These are phyloP conservation scores for Periconia macrospinosa DNA, from an alignment of 2,329 filamentous ascomycete genomes.

Conservation along the genomic window DNA sequence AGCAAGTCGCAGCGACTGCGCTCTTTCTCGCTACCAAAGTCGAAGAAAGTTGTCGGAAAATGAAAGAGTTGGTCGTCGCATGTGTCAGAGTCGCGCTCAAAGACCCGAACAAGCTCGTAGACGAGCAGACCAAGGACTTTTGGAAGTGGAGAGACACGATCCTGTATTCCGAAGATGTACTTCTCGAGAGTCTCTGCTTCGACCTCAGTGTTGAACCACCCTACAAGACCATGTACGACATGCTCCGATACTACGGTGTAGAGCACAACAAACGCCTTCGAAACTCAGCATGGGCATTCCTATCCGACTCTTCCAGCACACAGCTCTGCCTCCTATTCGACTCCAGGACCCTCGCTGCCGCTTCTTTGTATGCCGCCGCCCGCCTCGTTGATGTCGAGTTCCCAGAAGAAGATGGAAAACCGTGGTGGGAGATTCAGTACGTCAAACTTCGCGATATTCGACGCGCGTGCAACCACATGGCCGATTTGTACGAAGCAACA, in stretches of 20 bases:
- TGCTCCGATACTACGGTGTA: constrained; percentile 71
- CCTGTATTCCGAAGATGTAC: constrained; percentile 85
- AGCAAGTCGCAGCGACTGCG: constrained; percentile 84
- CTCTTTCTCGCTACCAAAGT: constrained; percentile 96
- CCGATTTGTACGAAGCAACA: constrained; percentile 53
- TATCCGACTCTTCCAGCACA: constrained; percentile 87
- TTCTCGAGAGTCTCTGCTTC: constrained; percentile 91
- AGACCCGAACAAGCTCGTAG: constrained; percentile 83
- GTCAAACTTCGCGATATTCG: constrained; percentile 71
- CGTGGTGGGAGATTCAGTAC: constrained; percentile 85
- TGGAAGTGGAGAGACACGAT: constrained; percentile 98
- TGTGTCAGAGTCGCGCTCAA: constrained; percentile 95
- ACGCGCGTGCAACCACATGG: constrained; percentile 75
- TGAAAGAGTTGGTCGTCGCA: constrained; percentile 89
- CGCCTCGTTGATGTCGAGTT: constrained; percentile 74
- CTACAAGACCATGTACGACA: constrained; percentile 80
- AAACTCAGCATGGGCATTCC: constrained; percentile 89
- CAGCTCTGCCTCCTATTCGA: constrained; percentile 80
- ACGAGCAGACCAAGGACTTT: constrained; percentile 97
- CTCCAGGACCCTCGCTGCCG: constrained; percentile 79
- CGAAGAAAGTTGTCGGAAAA: constrained; percentile 94
- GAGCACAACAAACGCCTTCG: constrained; percentile 80
- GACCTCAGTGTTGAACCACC: constrained; percentile 90
- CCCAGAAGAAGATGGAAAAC: constrained; percentile 68
- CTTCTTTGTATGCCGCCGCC: constrained; percentile 83